Percentiles rank a stretch among this genome's conserved stretches.
Evolutionary conservation across 2,329 filamentous ascomycete genomes (phyloP).

Genomic region (Colletotrichum cordylinicola): DNA sequence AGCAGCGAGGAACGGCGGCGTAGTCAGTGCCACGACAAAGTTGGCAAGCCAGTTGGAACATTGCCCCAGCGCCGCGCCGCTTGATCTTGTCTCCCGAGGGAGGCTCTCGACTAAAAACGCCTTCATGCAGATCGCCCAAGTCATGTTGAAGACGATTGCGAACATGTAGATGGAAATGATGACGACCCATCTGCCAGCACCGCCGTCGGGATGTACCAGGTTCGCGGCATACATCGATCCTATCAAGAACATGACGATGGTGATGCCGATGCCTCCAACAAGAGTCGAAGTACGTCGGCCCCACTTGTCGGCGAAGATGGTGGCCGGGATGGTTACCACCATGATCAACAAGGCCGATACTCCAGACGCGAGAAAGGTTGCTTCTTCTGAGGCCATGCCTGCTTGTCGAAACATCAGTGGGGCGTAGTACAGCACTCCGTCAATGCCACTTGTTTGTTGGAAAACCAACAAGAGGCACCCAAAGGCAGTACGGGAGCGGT

Average conservation of each 20-base stretch:
- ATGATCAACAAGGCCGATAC: constrained; percentile 63
- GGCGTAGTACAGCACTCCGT: constrained; percentile 67
- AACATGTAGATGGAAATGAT: constrained; percentile 57
- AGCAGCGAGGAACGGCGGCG: constrained; percentile 42
- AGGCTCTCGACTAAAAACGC: constrained; percentile 63
- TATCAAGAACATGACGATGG: constrained; percentile 57
- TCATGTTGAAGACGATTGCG: constrained; percentile 46
- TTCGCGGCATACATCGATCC: constrained; percentile 54
- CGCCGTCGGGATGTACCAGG: constrained; percentile 37
- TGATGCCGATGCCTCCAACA: constrained; percentile 55
- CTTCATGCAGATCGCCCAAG: constrained; percentile 56
- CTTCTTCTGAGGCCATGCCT: constrained; percentile 56
- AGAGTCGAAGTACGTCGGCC: constrained; percentile 59
- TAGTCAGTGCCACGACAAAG: constrained; percentile 49
- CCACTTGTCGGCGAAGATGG: constrained; percentile 61
- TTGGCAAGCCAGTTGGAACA: constrained; percentile 57
- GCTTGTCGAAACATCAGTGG: constrained; percentile 65
- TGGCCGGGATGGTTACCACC: constrained; percentile 57
- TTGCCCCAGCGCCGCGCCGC: constrained; percentile 58
- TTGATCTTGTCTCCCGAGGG: constrained; percentile 57
- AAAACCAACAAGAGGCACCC: constrained; percentile 60
- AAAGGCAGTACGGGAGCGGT: constrained; percentile 52
- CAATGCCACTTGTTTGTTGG: constrained; percentile 65
- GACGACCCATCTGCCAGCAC: constrained; percentile 53
- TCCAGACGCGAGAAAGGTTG: constrained; percentile 63